A percentile compares a stretch with the other conserved stretches of the same genome.
phyloP scores from a whole-genome alignment of 202 grass and related monocot genomes.

The Setaria italica region DNA sequence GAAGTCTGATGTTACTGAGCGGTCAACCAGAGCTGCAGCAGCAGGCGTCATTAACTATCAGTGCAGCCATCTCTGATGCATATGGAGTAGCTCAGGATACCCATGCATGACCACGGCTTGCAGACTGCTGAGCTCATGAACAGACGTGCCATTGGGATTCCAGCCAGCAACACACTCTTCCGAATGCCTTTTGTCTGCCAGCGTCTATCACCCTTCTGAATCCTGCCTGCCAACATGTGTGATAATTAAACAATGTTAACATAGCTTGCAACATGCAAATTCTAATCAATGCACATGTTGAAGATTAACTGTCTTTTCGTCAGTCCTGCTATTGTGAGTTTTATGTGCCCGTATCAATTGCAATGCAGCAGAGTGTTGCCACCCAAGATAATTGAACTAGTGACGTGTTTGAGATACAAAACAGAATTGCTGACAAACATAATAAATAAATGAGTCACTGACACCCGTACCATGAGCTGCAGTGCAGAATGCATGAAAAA shows the following conservation, averaged over 20 bases:
- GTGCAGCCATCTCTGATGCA: constrained; percentile 35
- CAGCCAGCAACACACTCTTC: constrained; percentile 21
- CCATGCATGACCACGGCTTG: constrained; percentile 41
- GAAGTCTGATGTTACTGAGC: constrained; percentile 48
- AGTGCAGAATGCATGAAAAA: constrained; percentile 16
- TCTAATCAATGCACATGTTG: background rate
- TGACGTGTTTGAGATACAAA: background rate
- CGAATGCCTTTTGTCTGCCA: constrained; percentile 42
- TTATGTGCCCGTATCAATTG: constrained; percentile 3
- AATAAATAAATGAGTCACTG: constrained; percentile 5
- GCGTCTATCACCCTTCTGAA: constrained; percentile 13
- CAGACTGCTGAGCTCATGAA: constrained; percentile 57
- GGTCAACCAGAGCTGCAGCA: constrained; percentile 52
- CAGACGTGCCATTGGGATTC: constrained; percentile 45
- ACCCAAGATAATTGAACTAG: constrained; percentile 6
- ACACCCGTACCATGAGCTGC: background rate
- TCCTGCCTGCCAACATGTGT: constrained; percentile 11
- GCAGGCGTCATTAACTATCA: constrained; percentile 46
- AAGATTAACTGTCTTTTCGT: constrained; percentile 12
- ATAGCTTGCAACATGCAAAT: constrained; percentile 2
- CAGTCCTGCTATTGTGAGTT: background rate
- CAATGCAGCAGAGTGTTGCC: background rate
- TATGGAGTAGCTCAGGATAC: constrained; percentile 33
- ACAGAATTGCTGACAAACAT: constrained; percentile 29
- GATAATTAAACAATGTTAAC: background rate